Percentiles rank a stretch among this genome's conserved stretches.
Evolutionary conservation across 768 basidiomycete genomes (phyloP).

Genomic region (Tylopilus plumbeoviolaceoides): DNA sequence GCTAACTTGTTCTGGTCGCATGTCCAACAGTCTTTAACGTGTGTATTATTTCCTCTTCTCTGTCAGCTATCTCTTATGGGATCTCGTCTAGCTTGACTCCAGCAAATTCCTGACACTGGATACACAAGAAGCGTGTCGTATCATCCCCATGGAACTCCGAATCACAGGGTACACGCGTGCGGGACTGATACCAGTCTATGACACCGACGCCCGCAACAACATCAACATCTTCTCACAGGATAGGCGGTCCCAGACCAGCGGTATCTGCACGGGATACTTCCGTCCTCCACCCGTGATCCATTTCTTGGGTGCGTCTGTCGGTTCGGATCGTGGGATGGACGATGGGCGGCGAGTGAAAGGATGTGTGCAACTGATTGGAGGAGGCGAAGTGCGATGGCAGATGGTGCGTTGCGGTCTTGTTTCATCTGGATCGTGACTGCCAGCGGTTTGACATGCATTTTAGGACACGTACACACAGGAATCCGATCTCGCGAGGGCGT

Average conservation of each 20-base stretch:
- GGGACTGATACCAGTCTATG: conserved; percentile 18
- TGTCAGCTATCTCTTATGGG: neutral
- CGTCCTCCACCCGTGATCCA: conserved; percentile 48
- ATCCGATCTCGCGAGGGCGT: conserved; percentile 30
- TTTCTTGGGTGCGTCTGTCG: conserved; percentile 42
- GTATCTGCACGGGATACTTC: conserved; percentile 23
- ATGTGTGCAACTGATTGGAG: conserved; percentile 44
- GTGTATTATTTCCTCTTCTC: neutral
- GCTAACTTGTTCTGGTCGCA: neutral
- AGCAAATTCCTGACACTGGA: conserved; percentile 29
- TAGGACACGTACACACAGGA: conserved; percentile 28
- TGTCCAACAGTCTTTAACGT: conserved; percentile 23
- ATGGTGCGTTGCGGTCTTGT: conserved; percentile 33
- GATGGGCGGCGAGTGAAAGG: conserved; percentile 38
- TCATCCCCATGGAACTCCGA: conserved; percentile 50
- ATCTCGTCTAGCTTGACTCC: conserved; percentile 18
- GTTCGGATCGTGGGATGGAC: conserved; percentile 32
- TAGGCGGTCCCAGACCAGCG: neutral
- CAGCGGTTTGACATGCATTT: conserved; percentile 1
- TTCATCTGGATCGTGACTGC: neutral
- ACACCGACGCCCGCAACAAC: neutral
- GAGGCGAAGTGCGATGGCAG: conserved; percentile 50
- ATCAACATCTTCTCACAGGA: conserved; percentile 16
- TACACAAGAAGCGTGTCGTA: conserved; percentile 44
- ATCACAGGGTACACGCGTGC: conserved; percentile 35